These are phyloP conservation scores for Sisymbrium irio DNA, from an alignment of 345 rosid genomes.

Conservation along the genomic window DNA sequence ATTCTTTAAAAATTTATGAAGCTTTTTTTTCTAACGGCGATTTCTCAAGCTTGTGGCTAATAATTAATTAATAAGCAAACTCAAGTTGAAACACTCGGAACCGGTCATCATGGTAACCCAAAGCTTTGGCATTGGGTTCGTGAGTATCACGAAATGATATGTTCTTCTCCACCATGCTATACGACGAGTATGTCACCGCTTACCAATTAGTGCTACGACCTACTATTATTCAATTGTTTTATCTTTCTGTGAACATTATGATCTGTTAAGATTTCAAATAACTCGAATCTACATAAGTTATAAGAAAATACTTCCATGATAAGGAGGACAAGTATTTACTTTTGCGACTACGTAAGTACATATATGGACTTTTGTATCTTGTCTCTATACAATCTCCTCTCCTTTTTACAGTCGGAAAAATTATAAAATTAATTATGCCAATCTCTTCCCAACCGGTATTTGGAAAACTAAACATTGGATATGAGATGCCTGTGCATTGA, in stretches of 20 bases:
- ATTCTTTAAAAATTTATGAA: background rate
- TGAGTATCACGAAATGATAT: slow-evolving; percentile 18
- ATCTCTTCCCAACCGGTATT: background rate
- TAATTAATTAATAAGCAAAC: background rate
- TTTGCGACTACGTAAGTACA: background rate
- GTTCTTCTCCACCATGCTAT: background rate
- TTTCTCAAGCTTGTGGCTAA: background rate
- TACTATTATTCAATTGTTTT: background rate
- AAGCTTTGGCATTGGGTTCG: slow-evolving; percentile 4
- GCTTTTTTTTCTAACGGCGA: no score
- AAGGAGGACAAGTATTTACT: background rate
- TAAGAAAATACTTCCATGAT: background rate
- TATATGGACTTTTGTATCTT: background rate
- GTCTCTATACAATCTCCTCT: background rate
- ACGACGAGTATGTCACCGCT: slow-evolving; percentile 15
- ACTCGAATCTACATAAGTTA: background rate
- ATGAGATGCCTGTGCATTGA: background rate
- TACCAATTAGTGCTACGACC: background rate
- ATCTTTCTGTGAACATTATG: background rate
- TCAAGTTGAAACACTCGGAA: slow-evolving; percentile 9
- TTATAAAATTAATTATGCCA: background rate
- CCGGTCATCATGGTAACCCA: slow-evolving; percentile 17
- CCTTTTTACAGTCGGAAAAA: background rate
- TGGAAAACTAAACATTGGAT: background rate
- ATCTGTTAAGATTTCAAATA: background rate